Evolutionary conservation across 352 stramenopile genomes (phyloP).

Genomic region (Phytophthora nicotianae): DNA sequence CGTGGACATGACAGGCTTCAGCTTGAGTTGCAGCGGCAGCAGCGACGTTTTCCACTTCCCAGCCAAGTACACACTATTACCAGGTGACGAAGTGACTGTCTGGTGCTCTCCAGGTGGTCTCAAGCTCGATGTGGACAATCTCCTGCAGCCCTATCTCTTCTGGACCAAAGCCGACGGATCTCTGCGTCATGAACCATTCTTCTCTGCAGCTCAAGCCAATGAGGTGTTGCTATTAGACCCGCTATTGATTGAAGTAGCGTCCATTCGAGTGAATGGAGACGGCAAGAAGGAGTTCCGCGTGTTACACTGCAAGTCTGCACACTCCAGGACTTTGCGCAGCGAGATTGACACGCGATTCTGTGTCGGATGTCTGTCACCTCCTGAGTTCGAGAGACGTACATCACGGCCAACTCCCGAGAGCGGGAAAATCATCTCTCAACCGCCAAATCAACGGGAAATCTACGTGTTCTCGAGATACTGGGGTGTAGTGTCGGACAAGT

Average conservation of each 20-base stretch:
- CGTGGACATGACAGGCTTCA: conserved; percentile 76
- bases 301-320: conserved; percentile 68
- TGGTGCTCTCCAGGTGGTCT: conserved; percentile 72
- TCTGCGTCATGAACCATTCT: conserved; percentile 68
- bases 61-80: conserved; percentile 63
- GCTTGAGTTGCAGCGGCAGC: conserved; percentile 50
- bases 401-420: conserved; percentile 29
- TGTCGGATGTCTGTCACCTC: conserved; percentile 65
- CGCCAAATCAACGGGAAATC: conserved; percentile 40
- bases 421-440: conserved; percentile 29
- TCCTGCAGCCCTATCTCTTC: conserved; percentile 83
- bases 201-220: conserved; percentile 43
- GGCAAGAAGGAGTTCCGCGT: conserved; percentile 82
- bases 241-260: conserved; percentile 81
- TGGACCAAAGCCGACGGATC: conserved; percentile 71
- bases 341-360: conserved; percentile 57
- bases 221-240: conserved; percentile 80
- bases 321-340: conserved; percentile 34
- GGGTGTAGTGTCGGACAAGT: conserved; percentile 81
- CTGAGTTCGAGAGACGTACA: conserved; percentile 41
- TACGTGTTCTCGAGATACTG: conserved; percentile 88
- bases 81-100: conserved; percentile 82
- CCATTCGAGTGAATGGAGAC: conserved; percentile 63
- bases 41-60: conserved; percentile 71
- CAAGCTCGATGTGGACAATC: conserved; percentile 75